phyloP scores from a whole-genome alignment of 768 basidiomycete genomes.

The Russula brevipes region DNA sequence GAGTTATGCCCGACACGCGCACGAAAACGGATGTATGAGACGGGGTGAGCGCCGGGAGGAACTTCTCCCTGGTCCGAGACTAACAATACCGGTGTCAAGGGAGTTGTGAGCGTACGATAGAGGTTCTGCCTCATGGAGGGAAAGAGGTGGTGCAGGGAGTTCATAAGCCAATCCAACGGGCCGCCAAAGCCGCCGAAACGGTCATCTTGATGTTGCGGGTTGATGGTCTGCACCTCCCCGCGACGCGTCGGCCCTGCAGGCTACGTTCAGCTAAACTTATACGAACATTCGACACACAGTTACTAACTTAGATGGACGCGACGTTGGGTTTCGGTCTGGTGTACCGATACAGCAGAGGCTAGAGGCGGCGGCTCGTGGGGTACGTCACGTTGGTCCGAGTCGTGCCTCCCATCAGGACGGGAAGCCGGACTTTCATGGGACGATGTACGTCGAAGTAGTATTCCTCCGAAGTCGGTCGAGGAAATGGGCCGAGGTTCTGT shows the following conservation, averaged over 20 bases:
- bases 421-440: background rate
- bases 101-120: constrained; percentile 66
- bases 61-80: constrained; percentile 23
- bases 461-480: background rate
- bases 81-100: constrained; percentile 46
- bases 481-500: background rate
- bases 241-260: background rate
- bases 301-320: background rate
- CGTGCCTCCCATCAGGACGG: background rate
- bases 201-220: constrained; percentile 14
- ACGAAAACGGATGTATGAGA: constrained; percentile 30
- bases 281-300: background rate
- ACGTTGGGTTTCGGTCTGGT: background rate
- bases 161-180: constrained; percentile 29
- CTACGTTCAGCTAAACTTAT: background rate
- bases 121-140: constrained; percentile 54
- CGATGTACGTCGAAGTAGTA: too few species aligned
- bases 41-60: constrained; percentile 28
- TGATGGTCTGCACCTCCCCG: constrained; percentile 4
- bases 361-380: background rate
- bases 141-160: constrained; percentile 47
- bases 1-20: constrained; percentile 63
- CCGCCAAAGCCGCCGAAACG: constrained; percentile 10
- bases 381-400: background rate
- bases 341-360: background rate